Evolutionary conservation across 192 early-diverging fungal species (phyloP).

Genomic region (Coemansia biformis): DNA sequence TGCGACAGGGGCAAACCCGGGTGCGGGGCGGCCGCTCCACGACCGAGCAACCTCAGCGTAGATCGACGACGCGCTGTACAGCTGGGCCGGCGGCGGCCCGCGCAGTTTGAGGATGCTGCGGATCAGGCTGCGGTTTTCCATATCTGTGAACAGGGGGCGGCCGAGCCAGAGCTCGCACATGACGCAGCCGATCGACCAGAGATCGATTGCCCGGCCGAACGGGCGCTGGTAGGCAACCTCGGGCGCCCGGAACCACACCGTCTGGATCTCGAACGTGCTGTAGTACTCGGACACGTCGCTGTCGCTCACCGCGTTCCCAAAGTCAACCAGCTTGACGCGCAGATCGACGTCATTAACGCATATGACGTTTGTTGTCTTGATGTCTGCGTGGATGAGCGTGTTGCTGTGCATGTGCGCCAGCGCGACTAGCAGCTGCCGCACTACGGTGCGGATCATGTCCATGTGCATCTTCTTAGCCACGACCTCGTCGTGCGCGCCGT

Average conservation of each 20-base stretch:
- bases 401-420: slow-evolving; percentile 79
- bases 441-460: slow-evolving; percentile 72
- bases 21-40: slow-evolving; percentile 39
- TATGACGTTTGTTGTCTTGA: slow-evolving; percentile 91
- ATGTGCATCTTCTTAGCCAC: slow-evolving; percentile 40
- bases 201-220: slow-evolving; percentile 68
- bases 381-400: slow-evolving; percentile 81
- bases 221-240: slow-evolving; percentile 79
- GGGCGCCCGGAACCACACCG: slow-evolving; percentile 93
- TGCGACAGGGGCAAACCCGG: slow-evolving; percentile 35
- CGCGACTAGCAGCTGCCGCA: slow-evolving; percentile 77
- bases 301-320: slow-evolving; percentile 78
- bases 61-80: slow-evolving; percentile 57
- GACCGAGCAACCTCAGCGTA: slow-evolving; percentile 54
- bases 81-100: slow-evolving; percentile 63
- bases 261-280: slow-evolving; percentile 76
- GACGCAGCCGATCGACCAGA: slow-evolving; percentile 84
- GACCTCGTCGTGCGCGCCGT: slow-evolving; percentile 26
- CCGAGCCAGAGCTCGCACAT: slow-evolving; percentile 75
- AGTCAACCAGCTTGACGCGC: slow-evolving; percentile 89
- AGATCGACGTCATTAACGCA: slow-evolving; percentile 64
- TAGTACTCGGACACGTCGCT: slow-evolving; percentile 45
- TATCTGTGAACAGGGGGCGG: slow-evolving; percentile 60
- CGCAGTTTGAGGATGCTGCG: slow-evolving; percentile 66
- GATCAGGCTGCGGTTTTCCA: slow-evolving; percentile 62